Evolutionary conservation across 2,329 filamentous ascomycete genomes (phyloP), one percentile per base, ranked within the genome.

Genomic region (Aspergillus sp.): DNA sequence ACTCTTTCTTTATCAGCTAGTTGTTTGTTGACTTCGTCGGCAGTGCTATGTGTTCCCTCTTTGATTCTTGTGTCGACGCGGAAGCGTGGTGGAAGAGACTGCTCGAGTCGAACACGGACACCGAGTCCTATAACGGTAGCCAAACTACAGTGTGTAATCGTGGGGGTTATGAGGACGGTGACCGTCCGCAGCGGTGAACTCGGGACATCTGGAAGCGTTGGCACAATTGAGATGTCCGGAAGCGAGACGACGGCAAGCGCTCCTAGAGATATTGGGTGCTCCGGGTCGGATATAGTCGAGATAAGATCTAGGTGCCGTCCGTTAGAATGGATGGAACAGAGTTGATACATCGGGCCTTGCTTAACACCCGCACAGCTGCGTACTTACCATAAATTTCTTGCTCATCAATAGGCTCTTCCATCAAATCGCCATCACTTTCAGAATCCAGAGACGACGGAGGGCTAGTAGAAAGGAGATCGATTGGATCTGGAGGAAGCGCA

Each of bases 11-110:
- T 99, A 78, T 99, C 95, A 36, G 88, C 91, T 49, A 99, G 81
- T 78, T 99, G 95, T 82, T 97, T 97, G 79, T 96, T 97, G 55
- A 97, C 92, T 74, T 96, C 92, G 63, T 96, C 92, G 50, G 92
- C 94, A 62, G 96, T 96, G 65, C 87, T 91, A 75, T 98, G 95
- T n/a, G 92, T 95, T 63, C 93, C 94, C 77, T 96, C 90, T 77
- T 98, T 97, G 76, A 97, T 96, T 68, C 89, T 86, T 50, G 98
- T 92, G 75, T 98, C 93, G 54, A 98, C 85, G 42, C 95, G 87
- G 75, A 95, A 99, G 70, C 94, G 90, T 36, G 95, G 91, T 3
- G 95, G 95, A 59, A 99, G 82, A 11, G 91, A 90, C 75, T 96
- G 90, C 78, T 98, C 93, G 24, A 99, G 84, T 24, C 95, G 87